phyloP scores from a whole-genome alignment of 495 filamentous ascomycete genomes.

The Emericellopsis terricola region DNA sequence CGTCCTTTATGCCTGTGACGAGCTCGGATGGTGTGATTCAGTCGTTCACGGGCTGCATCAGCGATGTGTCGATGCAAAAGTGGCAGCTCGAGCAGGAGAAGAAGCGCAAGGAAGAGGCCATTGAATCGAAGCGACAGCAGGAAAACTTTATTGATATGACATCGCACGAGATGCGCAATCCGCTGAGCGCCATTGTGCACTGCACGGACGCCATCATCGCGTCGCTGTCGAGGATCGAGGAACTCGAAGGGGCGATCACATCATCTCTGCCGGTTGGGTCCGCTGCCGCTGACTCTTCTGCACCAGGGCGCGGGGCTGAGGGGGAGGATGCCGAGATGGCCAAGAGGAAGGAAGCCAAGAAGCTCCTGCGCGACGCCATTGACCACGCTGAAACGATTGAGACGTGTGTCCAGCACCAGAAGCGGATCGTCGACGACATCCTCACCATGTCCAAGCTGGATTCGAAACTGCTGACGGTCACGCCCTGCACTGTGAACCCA shows the following conservation, averaged over 20 bases:
- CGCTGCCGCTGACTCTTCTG: neutral
- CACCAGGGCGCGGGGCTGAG: neutral
- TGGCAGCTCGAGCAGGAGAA: constrained; percentile 19
- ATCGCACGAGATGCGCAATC: constrained; percentile 63
- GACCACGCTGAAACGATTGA: constrained; percentile 62
- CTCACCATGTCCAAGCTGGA: constrained; percentile 63
- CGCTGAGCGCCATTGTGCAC: constrained; percentile 52
- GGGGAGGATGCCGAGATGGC: constrained; percentile 7
- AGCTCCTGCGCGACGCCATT: constrained; percentile 26
- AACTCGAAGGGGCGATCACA: constrained; percentile 8
- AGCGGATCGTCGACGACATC: constrained; percentile 59
- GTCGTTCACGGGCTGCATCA: constrained; percentile 19
- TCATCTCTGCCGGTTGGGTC: neutral
- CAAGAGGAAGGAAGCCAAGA: constrained; percentile 3
- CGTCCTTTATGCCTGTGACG: constrained; percentile 17
- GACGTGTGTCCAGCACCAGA: constrained; percentile 60
- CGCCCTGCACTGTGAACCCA: constrained; percentile 48
- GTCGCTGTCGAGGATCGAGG: constrained; percentile 11
- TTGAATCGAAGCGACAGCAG: constrained; percentile 27
- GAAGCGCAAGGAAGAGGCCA: constrained; percentile 22
- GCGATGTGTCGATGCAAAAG: constrained; percentile 19
- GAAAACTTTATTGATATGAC: constrained; percentile 69
- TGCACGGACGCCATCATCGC: constrained; percentile 38
- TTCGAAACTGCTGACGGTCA: constrained; percentile 47
- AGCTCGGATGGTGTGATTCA: constrained; percentile 12